These are phyloP conservation scores for Ustilago trichophora DNA, from an alignment of 1,284 basidiomycete genomes.

Conservation along the genomic window DNA sequence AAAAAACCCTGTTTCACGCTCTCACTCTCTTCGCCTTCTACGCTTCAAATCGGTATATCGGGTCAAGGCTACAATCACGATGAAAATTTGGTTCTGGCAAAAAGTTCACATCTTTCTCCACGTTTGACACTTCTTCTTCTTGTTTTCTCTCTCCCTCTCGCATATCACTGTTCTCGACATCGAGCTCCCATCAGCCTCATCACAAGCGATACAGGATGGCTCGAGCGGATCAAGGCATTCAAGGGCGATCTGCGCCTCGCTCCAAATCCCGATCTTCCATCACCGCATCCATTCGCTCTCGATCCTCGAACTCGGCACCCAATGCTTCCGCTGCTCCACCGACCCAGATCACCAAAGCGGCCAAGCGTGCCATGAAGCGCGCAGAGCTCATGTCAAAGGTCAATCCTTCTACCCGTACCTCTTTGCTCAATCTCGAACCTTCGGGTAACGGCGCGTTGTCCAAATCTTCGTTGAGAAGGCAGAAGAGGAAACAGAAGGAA, in stretches of 20 bases:
- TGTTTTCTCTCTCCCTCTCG: constrained; percentile 1
- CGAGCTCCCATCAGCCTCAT: not conserved
- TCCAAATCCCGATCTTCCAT: constrained; percentile 34
- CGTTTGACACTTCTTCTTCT: not conserved
- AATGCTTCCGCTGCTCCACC: constrained; percentile 20
- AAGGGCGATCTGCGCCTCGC: constrained; percentile 28
- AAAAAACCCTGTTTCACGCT: constrained; percentile 3
- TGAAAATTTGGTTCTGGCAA: constrained; percentile 19
- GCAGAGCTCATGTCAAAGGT: constrained; percentile 47
- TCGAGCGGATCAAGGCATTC: constrained; percentile 35
- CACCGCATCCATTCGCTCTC: no score
- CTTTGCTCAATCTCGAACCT: constrained; percentile 30
- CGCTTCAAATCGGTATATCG: constrained; percentile 5
- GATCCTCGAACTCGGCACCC: no score
- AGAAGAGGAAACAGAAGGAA: constrained; percentile 55
- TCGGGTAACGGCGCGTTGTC: constrained; percentile 22
- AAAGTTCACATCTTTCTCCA: constrained; percentile 7
- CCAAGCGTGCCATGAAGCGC: constrained; percentile 51
- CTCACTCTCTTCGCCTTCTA: not conserved
- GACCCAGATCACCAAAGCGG: constrained; percentile 47
- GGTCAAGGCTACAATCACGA: not conserved
- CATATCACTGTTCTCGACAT: no score
- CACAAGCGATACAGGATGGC: constrained; percentile 10
- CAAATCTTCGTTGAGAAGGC: constrained; percentile 53
- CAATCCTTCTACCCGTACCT: constrained; percentile 9